Conservation (phyloP, 495 filamentous ascomycete species). For the Trichocladium antarcticum region DNA sequence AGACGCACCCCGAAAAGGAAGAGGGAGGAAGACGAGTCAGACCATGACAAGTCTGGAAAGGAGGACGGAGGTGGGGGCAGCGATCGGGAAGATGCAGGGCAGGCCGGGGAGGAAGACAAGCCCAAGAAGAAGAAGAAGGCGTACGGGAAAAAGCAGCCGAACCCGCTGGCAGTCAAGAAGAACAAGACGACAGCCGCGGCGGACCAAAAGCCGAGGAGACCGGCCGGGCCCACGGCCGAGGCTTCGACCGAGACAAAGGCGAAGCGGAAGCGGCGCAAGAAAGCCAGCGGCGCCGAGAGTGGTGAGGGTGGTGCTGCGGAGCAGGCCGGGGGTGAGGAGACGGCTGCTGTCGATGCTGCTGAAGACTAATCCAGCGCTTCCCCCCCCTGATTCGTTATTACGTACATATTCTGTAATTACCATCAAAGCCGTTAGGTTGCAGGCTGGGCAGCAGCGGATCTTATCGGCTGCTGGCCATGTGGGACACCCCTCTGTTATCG, state of each 20-base stretch:
- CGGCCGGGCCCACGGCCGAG: conserved; percentile 8
- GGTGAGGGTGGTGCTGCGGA: conserved; percentile 7
- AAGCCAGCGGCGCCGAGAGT: conserved; percentile 18
- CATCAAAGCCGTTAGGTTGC: neutral
- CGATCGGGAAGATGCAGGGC: too few species aligned
- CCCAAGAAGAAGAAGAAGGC: conserved; percentile 46
- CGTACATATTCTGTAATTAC: too few species aligned
- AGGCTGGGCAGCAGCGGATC: neutral
- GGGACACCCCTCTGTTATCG: neutral
- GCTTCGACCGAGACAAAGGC: conserved; percentile 19
- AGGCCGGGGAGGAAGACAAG: conserved; percentile 18
- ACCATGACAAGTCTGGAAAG: conserved; percentile 15
- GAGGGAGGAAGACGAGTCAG: conserved; percentile 38
- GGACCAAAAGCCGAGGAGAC: conserved; percentile 12
- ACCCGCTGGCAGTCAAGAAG: conserved; percentile 86
- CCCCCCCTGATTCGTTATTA: too few species aligned
- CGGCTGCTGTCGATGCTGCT: conserved; percentile 14
- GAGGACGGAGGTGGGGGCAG: conserved; percentile 18
- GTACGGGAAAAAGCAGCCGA: conserved; percentile 69
- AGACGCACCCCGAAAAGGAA: conserved; percentile 38
- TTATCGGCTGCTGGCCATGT: neutral
- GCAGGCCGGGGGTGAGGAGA: conserved; percentile 3
- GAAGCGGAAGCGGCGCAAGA: conserved; percentile 39
- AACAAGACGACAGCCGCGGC: conserved; percentile 15
- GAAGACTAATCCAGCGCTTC: conserved; percentile 1